Evolutionary conservation across 129 eudicot species (phyloP).

Genomic region (Dittrichia graveolens): DNA sequence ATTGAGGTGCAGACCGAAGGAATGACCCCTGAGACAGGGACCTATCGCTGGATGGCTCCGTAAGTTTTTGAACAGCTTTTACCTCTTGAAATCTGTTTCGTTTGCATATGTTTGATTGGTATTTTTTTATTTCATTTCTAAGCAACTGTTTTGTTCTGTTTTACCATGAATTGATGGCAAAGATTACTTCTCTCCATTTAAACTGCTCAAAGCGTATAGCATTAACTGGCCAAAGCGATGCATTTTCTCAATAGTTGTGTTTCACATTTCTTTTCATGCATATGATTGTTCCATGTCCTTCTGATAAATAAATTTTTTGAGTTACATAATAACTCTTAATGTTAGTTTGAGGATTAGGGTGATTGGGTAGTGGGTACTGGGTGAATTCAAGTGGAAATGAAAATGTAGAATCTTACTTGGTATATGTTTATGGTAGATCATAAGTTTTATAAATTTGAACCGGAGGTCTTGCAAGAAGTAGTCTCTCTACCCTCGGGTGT

Average conservation of each 20-base stretch:
- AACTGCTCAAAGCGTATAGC: not conserved
- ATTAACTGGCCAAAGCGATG: not conserved
- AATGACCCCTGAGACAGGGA: conserved; percentile 98
- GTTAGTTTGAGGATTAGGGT: conserved; percentile 1
- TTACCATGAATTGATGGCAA: not conserved
- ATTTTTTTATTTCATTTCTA: not conserved
- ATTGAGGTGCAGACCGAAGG: conserved; percentile 99
- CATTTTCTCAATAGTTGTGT: not conserved
- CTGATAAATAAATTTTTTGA: not conserved
- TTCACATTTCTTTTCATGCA: not conserved
- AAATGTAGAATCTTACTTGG: no score
- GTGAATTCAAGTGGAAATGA: not conserved
- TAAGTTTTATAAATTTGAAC: not conserved
- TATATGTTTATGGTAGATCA: not conserved
- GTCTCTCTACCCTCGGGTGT: no score
- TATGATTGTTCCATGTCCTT: not conserved
- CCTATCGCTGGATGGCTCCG: conserved; percentile 99
- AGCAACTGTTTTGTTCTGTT: not conserved
- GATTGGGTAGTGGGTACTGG: not conserved
- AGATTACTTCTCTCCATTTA: not conserved
- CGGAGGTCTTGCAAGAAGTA: no score
- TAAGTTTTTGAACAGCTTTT: conserved; percentile 41
- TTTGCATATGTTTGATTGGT: conserved; percentile 3
- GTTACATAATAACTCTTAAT: not conserved
- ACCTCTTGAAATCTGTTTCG: not conserved